Base-by-base conservation (phyloP, 2,329 filamentous ascomycete genomes). In the Colletotrichum sp. region DNA sequence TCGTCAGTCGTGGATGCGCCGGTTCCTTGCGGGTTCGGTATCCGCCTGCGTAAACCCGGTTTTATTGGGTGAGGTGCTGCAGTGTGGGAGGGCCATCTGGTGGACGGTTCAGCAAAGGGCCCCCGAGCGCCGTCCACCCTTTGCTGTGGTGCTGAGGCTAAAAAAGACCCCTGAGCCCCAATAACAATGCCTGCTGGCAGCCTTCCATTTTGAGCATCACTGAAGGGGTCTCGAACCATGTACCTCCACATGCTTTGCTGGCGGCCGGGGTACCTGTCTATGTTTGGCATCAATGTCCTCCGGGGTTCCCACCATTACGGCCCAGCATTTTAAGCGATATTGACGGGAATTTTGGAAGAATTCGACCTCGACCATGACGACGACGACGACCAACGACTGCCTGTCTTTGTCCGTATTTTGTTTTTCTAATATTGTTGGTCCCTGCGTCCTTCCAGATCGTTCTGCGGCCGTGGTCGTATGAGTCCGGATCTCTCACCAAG, bases 241-340 rank as follows among this genome's bases (percentile, higher is more conserved):
- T 67, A 67, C 68, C 72, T 71, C 72, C 72, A 71, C 72, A 47
- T 63, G 55, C 43, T 66, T 66, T 63, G 55, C 43, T 71, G 62
- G 72, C 43, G 13, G 62, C 55, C 62, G 72, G 36, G 57, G 38
- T 62, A 67, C 72, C 57, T 63, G 68, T 58, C 47, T 69, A 72
- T 69, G 70, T 72, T 72, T 72, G 66, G 70, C 51, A 72, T 72
- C 66, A 69, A 36, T 57, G 57, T n/a, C 36, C 27, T n/a, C 38
- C 43, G 24, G 55, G 72, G 68, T 71, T 38, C 24, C 67, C 67
- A 71, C 63, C 57, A 55, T 36, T 27, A 29, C 38, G 62, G 72
- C 72, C 47, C 67, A 74, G 68, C 62, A 57, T 36, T 38, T 21
- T 73, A 71, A 73, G 71, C 72, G 68, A 74, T 72, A 71, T 74